Percentiles rank a stretch among this genome's conserved stretches.
phyloP scores from a whole-genome alignment of 768 basidiomycete genomes.

The Boletellus ananas region DNA sequence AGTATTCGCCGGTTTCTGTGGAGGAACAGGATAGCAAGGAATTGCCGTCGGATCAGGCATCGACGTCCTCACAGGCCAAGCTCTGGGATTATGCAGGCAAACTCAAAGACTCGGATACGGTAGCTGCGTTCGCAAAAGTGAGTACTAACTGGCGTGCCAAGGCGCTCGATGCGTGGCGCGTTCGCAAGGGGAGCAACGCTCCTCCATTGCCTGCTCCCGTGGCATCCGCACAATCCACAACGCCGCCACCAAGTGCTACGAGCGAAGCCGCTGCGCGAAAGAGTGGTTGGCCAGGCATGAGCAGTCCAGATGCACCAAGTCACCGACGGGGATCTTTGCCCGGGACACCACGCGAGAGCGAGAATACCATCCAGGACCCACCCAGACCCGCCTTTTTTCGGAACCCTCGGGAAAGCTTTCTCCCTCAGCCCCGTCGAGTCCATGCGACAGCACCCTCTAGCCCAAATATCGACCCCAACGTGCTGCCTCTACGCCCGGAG shows the following conservation, averaged over 20 bases:
- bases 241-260: constrained; percentile 17
- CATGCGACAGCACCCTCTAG: constrained; percentile 29
- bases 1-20: constrained; percentile 24
- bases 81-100: constrained; percentile 74
- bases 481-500: constrained; percentile 16
- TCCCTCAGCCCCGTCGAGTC: constrained; percentile 34
- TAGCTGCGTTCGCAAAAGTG: constrained; percentile 66
- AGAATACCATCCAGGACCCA: constrained; percentile 43
- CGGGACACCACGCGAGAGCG: constrained; percentile 31
- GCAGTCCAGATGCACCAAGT: background rate
- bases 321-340: constrained; percentile 42
- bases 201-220: constrained; percentile 3
- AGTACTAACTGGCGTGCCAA: constrained; percentile 75
- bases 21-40: constrained; percentile 16
- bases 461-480: constrained; percentile 18
- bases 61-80: constrained; percentile 32
- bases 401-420: constrained; percentile 53
- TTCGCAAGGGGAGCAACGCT: constrained; percentile 15
- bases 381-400: constrained; percentile 56
- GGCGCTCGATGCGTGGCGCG: constrained; percentile 37
- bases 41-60: constrained; percentile 11
- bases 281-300: constrained; percentile 13
- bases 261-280: constrained; percentile 19
- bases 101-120: constrained; percentile 67
- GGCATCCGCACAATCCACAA: background rate